Evolutionary conservation across 176 grass and related monocot species (phyloP), one percentile per base, ranked within the genome.

Genomic region (Eremochloa ophiuroides): DNA sequence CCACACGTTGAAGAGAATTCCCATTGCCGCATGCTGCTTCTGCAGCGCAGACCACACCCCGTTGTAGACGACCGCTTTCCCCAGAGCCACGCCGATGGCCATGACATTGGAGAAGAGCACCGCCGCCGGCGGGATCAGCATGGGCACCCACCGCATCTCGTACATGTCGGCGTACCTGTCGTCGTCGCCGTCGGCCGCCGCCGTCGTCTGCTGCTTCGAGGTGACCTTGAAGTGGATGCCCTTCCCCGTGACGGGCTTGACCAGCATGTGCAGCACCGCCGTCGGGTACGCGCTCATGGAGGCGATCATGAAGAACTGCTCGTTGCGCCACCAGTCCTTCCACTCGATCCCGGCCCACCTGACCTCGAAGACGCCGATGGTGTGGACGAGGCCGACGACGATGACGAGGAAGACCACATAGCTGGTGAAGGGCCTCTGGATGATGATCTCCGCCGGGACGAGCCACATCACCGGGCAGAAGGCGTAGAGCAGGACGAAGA

Each of bases 271-370:
- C 20, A 77, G 55, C 53, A 87, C 41, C 3, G 26, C 85, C 2
- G 41, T 9, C 9, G 73, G 85, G 72, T 87, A 87, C 2, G 79
- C 73, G 10, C 65, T 87, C 23, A 74, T 48, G 0, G 85, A 82
- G 7, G 71, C 79, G 9, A 87, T 55, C 79, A 71, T 87, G 42
- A 87, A 82, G 73, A 87, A 87, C 20, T 82, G 79, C 34, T 87
- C 79, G 16, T 77, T 82, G 6, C 85, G 80, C 85, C 85, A 87
- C 23, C 55, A 82, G 56, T 87, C 85, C 55, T 25, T 2, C 85
- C 85, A 87, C 25, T 18, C 25, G 73, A 31, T 33, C 14, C 79
- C 79, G 0, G 73, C 79, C 85, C 85, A 87, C 66, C 50, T 82
- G 4, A 87, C 27, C 79, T 82, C 79, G 0, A 87, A 27, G 62